Conservation (phyloP, 805 yeast species). For the Millerozyma acaciae region DNA sequence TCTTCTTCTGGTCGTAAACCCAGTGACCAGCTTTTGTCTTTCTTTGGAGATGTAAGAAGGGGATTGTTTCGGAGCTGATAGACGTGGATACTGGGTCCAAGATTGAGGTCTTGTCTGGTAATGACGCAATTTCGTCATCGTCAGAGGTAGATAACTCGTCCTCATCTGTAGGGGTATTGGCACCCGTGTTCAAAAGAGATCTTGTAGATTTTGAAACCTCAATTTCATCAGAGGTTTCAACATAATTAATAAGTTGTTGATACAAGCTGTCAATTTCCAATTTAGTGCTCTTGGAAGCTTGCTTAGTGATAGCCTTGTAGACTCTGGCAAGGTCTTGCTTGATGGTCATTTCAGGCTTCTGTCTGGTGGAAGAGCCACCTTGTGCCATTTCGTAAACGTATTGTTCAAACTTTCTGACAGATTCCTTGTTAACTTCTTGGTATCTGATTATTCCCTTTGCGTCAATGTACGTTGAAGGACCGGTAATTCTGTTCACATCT, state of each 20-base stretch:
- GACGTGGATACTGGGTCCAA: constrained; percentile 69
- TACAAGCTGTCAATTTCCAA: constrained; percentile 69
- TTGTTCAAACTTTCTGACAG: constrained; percentile 91
- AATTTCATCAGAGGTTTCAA: constrained; percentile 66
- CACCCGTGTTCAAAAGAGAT: constrained; percentile 44
- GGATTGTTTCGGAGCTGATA: constrained; percentile 80
- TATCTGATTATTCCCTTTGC: constrained; percentile 83
- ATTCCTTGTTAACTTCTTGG: constrained; percentile 80
- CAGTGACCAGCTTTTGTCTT: constrained; percentile 67
- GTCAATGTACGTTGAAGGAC: constrained; percentile 87
- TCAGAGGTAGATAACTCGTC: constrained; percentile 45
- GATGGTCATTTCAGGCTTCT: constrained; percentile 61
- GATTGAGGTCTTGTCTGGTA: constrained; percentile 66
- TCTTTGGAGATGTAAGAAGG: constrained; percentile 89
- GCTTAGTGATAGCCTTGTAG: constrained; percentile 76
- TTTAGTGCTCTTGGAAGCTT: constrained; percentile 59
- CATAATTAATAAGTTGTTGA: constrained; percentile 64
- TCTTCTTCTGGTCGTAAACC: constrained; percentile 76
- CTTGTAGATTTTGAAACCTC: constrained; percentile 62
- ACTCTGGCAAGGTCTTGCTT: constrained; percentile 82
- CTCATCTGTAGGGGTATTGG: constrained; percentile 30
- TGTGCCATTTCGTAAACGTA: constrained; percentile 95
- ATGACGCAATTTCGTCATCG: constrained; percentile 82
- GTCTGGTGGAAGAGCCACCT: constrained; percentile 81
- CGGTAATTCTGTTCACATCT: constrained; percentile 91